Base-by-base conservation (phyloP, 1,139 yeast species). In the Debaryomyces nepalensis region DNA sequence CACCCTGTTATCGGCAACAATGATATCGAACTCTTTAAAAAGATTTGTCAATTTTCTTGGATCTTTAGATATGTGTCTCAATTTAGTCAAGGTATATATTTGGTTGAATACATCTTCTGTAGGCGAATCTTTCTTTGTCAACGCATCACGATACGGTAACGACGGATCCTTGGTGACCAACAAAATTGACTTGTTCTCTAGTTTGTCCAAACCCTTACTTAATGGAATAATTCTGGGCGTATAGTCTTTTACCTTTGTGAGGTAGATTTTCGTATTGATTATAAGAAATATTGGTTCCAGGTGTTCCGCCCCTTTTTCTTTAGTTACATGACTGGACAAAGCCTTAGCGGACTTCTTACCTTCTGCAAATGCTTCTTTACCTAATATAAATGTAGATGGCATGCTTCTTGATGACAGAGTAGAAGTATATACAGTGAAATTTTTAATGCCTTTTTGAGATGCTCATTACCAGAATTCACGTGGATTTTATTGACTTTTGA, bases 91-190 rank as follows among this genome's bases (percentile, higher is more conserved):
- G 7, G 87, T 75, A 26, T 77, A 66, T 14, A 84, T 75, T 34
- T 80, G 80, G 43, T 76, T 74, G 58, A 84, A 83, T 5, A 64
- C 59, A 44, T 83, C 85, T 46, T 81, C 81, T 0, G 87, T 80
- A 0, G 78, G 73, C 1, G 79, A 64, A 29, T 73, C 79, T 45
- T 75, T 73, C 39, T 63, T 66, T 7, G 72, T 64, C 11, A 82
- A 63, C 3, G 65, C 68, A 7, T 66, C 67, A 35, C 83, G 70
- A 53, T 80, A 84, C 1, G 73, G 67, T 1, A 75, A 69, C 2
- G 84, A 75, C 1, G 90, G 89, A 54, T 84, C 90, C 51, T 83
- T 84, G 5, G 90, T 82, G 10, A 86, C 73, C 24, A 86, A 64
- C 6, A 85, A 59, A 4, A 85, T 75, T 23, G 81, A 68, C 43